Evolutionary conservation across 1,284 basidiomycete genomes (phyloP).

Genomic region (Dichomitus squalens): DNA sequence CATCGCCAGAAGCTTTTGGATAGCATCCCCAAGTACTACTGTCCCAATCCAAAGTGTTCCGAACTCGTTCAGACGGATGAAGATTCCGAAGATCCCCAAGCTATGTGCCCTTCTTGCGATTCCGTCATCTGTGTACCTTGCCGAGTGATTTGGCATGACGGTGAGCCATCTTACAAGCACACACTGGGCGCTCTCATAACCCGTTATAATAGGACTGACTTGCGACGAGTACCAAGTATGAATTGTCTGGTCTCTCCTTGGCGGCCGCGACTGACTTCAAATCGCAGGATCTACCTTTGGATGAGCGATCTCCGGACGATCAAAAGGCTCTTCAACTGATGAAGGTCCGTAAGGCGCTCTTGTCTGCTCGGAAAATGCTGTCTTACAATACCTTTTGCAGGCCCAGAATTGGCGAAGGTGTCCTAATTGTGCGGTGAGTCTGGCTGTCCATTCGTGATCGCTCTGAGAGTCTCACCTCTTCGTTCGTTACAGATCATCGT

Average conservation of each 20-base stretch:
- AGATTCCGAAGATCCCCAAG: conserved; percentile 37
- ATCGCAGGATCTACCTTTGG: conserved; percentile 39
- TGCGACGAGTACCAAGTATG: conserved; percentile 41
- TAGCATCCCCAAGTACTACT: conserved; percentile 40
- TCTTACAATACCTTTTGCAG: conserved; percentile 20
- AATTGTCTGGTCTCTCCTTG: neutral
- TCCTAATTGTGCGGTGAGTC: conserved; percentile 39
- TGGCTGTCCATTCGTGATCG: neutral
- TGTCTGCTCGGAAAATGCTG: neutral
- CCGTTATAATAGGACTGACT: conserved; percentile 30
- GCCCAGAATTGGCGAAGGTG: conserved; percentile 44
- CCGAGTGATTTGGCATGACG: conserved; percentile 38
- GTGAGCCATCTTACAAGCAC: conserved; percentile 24
- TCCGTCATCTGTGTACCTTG: conserved; percentile 40
- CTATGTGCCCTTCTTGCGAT: conserved; percentile 38
- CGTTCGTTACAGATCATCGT: conserved; percentile 28
- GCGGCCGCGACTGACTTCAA: neutral
- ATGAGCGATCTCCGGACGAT: conserved; percentile 45
- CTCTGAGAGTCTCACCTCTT: neutral
- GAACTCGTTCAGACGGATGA: conserved; percentile 40
- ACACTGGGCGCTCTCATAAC: neutral
- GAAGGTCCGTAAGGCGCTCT: conserved; percentile 28
- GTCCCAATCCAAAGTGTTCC: conserved; percentile 43
- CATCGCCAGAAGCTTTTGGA: conserved; percentile 42
- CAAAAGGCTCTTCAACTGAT: conserved; percentile 39